Percentiles rank a stretch among this genome's conserved stretches.
These are phyloP conservation scores for Rhodamnia argentea DNA, from an alignment of 345 rosid genomes.

Conservation along the genomic window DNA sequence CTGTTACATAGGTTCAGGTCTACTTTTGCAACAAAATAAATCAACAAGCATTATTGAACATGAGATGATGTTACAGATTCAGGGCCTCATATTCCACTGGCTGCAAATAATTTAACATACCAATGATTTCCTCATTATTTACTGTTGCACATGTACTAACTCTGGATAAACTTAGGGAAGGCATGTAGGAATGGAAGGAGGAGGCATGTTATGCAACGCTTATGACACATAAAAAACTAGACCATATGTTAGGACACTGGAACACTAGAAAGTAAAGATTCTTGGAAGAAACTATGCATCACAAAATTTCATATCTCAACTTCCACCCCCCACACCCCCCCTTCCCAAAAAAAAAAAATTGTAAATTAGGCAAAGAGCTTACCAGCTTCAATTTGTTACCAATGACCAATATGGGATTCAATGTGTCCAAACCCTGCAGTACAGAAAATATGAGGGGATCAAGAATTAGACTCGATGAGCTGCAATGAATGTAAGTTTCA, in stretches of 20 bases:
- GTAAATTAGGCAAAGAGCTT: conserved; percentile 6
- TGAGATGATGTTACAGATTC: neutral
- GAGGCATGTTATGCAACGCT: neutral
- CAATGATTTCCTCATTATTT: neutral
- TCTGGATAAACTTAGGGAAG: neutral
- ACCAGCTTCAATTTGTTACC: conserved; percentile 47
- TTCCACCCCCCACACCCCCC: neutral
- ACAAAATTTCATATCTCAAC: neutral
- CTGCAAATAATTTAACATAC: neutral
- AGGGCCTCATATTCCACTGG: neutral
- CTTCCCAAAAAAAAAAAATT: neutral
- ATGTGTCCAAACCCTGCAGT: conserved; percentile 48
- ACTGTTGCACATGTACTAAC: neutral
- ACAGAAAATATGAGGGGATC: neutral
- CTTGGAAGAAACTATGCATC: neutral
- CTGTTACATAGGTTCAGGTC: neutral
- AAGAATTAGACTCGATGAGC: no score
- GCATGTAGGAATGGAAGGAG: neutral
- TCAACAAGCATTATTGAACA: neutral
- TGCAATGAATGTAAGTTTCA: neutral
- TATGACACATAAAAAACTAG: neutral
- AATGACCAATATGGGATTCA: conserved; percentile 39
- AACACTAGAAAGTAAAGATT: neutral
- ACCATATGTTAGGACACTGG: neutral
- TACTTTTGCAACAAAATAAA: neutral